Evolutionary conservation across 352 stramenopile genomes (phyloP).

Genomic region (Nothophytophthora sp.): DNA sequence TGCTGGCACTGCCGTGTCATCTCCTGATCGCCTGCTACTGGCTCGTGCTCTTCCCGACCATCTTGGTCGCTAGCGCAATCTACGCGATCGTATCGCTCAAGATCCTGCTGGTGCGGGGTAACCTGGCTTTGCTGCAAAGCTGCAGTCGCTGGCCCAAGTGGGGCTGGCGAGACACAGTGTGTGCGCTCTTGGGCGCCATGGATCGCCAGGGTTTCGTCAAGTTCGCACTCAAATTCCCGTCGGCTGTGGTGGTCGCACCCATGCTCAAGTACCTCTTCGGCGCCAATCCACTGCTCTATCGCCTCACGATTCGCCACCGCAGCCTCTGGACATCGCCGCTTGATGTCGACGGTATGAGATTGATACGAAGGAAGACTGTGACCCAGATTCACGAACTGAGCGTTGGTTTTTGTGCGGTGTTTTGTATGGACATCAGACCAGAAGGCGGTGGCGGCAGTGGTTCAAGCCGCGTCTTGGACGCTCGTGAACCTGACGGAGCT

Average conservation of each 20-base stretch:
- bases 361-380: background rate
- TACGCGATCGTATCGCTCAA: constrained; percentile 31
- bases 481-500: constrained; percentile 26
- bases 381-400: background rate
- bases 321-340: constrained; percentile 42
- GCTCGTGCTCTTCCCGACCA: constrained; percentile 19
- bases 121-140: constrained; percentile 30
- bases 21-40: constrained; percentile 26
- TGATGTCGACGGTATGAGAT: constrained; percentile 30
- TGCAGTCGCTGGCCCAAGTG: constrained; percentile 35
- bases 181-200: constrained; percentile 31
- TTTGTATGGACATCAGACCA: constrained; percentile 17
- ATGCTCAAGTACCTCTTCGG: constrained; percentile 47
- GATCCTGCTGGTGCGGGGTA: constrained; percentile 23
- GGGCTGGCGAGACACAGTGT: constrained; percentile 33
- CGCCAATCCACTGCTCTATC: constrained; percentile 43
- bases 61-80: constrained; percentile 24
- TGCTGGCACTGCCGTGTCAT: constrained; percentile 21
- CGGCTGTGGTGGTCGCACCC: constrained; percentile 29
- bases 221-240: constrained; percentile 36
- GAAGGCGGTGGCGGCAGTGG: constrained; percentile 29
- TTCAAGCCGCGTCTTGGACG: constrained; percentile 32
- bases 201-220: constrained; percentile 37
- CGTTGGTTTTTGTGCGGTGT: background rate
- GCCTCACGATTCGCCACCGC: constrained; percentile 29